A percentile compares a stretch with the other conserved stretches of the same genome.
Evolutionary conservation across 108 stramenopile species (phyloP).

Genomic region (Aurantiochytrium sp.): DNA sequence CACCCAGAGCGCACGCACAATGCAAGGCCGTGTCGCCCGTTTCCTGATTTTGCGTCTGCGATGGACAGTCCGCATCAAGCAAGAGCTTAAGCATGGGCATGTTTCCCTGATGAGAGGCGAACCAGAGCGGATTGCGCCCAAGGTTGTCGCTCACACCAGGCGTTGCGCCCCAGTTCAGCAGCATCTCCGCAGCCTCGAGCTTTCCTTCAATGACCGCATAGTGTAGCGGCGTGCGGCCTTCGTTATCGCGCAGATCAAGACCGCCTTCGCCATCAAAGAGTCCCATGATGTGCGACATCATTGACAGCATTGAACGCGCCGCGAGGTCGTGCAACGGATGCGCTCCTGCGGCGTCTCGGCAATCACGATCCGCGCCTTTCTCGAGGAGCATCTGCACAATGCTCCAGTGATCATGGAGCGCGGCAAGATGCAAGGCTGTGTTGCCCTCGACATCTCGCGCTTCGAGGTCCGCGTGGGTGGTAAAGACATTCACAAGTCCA

Average conservation of each 20-base stretch:
- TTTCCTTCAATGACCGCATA: not conserved
- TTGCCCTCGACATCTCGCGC: not conserved
- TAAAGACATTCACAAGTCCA: not conserved
- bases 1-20: not conserved
- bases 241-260: not conserved
- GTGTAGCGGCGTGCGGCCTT: not conserved
- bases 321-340: not conserved
- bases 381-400: not conserved
- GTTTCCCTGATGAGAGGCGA: not conserved
- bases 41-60: not conserved
- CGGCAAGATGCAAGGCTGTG: not conserved
- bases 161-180: not conserved
- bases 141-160: not conserved
- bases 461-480: not conserved
- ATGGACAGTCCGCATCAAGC: not conserved
- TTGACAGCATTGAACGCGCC: not conserved
- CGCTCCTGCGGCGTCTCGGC: not conserved
- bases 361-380: not conserved
- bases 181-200: not conserved
- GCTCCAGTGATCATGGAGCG: not conserved
- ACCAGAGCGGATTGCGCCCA: not conserved
- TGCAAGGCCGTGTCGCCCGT: not conserved
- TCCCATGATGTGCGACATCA: not conserved
- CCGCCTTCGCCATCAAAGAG: not conserved
- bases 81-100: not conserved